Percentiles rank a stretch among this genome's conserved stretches.
Conservation (phyloP, 1,284 basidiomycete genomes). For the Rhizoctonia solani region DNA sequence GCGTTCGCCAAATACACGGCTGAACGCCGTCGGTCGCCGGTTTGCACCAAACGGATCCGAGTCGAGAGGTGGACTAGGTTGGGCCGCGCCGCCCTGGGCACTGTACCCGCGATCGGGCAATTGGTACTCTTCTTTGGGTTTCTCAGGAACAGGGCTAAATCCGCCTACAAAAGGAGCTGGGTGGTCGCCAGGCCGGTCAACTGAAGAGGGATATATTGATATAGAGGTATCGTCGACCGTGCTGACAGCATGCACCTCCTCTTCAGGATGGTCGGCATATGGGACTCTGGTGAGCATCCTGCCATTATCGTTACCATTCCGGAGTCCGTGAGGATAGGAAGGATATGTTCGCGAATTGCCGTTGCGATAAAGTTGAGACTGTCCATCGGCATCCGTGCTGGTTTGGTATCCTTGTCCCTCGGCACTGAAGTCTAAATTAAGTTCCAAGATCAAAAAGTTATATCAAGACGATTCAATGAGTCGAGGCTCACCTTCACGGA, state of each 20-base stretch:
- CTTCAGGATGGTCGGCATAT: constrained; percentile 4
- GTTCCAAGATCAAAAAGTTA: neutral
- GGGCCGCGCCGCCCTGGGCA: neutral
- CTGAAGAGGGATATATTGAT: constrained; percentile 24
- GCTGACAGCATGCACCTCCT: constrained; percentile 24
- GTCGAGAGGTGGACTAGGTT: neutral
- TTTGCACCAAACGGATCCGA: constrained; percentile 27
- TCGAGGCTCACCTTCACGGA: constrained; percentile 17
- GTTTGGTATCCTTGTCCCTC: constrained; percentile 27
- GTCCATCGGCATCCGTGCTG: constrained; percentile 25
- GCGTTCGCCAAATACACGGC: constrained; percentile 23
- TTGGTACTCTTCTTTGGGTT: constrained; percentile 9
- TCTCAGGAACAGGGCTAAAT: neutral
- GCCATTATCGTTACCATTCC: neutral
- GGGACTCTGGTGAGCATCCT: no score
- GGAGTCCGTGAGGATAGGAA: no score
- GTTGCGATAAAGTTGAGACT: constrained; percentile 14
- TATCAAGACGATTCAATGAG: neutral
- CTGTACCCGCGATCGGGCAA: constrained; percentile 18
- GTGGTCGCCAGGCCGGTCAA: neutral
- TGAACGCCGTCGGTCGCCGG: constrained; percentile 21
- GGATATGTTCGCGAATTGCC: no score
- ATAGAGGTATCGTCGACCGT: constrained; percentile 27
- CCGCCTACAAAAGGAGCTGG: constrained; percentile 18
- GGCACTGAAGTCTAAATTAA: constrained; percentile 18